Conservation (phyloP, 768 basidiomycete species). For the Boletus pseudo-olivaceus region DNA sequence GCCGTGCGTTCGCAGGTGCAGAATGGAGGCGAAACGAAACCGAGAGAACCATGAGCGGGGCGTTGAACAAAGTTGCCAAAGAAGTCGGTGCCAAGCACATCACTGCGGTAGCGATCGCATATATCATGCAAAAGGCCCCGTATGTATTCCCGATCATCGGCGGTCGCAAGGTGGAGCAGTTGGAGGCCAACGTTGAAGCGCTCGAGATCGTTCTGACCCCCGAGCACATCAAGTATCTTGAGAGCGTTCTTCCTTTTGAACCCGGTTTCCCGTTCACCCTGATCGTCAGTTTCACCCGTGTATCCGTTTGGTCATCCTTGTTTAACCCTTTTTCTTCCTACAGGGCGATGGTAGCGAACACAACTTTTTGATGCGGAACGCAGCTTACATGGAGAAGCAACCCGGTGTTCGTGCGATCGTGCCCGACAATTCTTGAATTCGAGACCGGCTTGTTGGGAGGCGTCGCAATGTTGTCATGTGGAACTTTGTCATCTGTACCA, state of each 20-base stretch:
- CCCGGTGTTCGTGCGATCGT: conserved; percentile 3
- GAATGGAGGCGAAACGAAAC: conserved; percentile 35
- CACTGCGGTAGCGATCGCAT: conserved; percentile 40
- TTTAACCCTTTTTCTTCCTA: neutral
- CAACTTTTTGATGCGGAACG: neutral
- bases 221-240: conserved; percentile 38
- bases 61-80: conserved; percentile 38
- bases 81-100: conserved; percentile 37
- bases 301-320: neutral
- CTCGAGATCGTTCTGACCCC: conserved; percentile 37
- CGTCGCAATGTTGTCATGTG: no score
- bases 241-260: conserved; percentile 35
- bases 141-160: conserved; percentile 44
- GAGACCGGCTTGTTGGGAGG: no score
- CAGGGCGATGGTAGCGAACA: conserved; percentile 29
- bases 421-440: neutral
- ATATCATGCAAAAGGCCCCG: conserved; percentile 43
- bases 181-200: conserved; percentile 41
- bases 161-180: conserved; percentile 42
- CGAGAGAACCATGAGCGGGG: conserved; percentile 32
- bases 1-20: conserved; percentile 24
- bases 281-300: conserved; percentile 28
- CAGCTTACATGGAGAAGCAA: conserved; percentile 20
- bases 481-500: no score
- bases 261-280: conserved; percentile 36